Evolutionary conservation across 371 early-diverging fungal species (phyloP).

Genomic region (Conidiobolus coronatus): DNA sequence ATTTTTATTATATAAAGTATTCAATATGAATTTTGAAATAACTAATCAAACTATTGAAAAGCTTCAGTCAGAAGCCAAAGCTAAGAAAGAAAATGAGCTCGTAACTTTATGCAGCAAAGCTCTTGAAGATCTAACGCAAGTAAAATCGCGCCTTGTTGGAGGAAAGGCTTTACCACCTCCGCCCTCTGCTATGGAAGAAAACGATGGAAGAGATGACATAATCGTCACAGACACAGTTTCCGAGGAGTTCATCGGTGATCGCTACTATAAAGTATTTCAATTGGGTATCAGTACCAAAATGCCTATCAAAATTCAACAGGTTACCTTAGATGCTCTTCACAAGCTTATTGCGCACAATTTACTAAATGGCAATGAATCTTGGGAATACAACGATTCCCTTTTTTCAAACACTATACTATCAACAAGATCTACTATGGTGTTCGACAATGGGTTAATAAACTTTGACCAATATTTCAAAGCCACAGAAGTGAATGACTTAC

Average conservation of each 20-base stretch:
- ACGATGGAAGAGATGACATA: background rate
- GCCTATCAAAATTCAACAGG: conserved; percentile 5
- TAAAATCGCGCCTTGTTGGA: background rate
- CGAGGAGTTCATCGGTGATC: background rate
- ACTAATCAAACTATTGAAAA: background rate
- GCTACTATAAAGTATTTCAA: conserved; percentile 7
- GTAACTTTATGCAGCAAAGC: background rate
- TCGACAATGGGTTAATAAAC: background rate
- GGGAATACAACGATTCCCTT: background rate
- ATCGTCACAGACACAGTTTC: background rate
- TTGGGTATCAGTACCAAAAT: conserved; percentile 6
- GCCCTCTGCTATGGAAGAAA: background rate
- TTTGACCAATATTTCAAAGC: background rate
- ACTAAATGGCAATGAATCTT: conserved; percentile 4
- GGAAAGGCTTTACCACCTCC: conserved; percentile 2
- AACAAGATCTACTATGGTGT: background rate
- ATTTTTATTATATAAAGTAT: too few relatives aligned
- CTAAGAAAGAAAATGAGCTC: background rate
- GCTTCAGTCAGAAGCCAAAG: conserved; percentile 1
- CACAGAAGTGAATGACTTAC: conserved; percentile 14
- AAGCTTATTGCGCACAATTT: conserved; percentile 8
- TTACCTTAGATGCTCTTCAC: conserved; percentile 8
- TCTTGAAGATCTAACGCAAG: conserved; percentile 1
- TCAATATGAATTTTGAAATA: conserved; percentile 1
- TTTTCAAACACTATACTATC: too few relatives aligned